Base-by-base conservation (phyloP, 139 green algal genomes). In the Tetratostichococcus sp. region DNA sequence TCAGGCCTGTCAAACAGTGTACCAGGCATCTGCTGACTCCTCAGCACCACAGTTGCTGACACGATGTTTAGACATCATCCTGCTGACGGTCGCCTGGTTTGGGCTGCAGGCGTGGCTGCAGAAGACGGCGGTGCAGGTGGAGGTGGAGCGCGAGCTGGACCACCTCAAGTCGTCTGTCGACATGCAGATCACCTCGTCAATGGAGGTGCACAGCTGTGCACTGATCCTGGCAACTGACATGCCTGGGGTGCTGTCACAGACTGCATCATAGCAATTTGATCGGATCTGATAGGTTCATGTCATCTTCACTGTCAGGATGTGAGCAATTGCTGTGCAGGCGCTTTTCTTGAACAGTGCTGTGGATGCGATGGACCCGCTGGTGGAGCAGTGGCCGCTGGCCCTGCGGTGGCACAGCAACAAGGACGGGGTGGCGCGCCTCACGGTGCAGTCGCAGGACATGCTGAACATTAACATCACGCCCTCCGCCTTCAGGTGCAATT, bases 261-360 rank as follows among this genome's bases (percentile, higher is more conserved):
- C n/a, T n/a, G n/a, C n/a, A n/a, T n/a, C n/a, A n/a, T n/a, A n/a
- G n/a, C n/a, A n/a, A n/a, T n/a, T n/a, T n/a, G n/a, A n/a, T n/a
- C n/a, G n/a, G n/a, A n/a, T n/a, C n/a, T n/a, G n/a, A n/a, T n/a
- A n/a, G n/a, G n/a, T n/a, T n/a, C n/a, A n/a, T n/a, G n/a, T n/a
- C n/a, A n/a, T n/a, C n/a, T n/a, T n/a, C n/a, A n/a, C n/a, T n/a
- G n/a, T n/a, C n/a, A n/a, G n/a, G n/a, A n/a, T n/a, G n/a, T n/a
- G n/a, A n/a, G n/a, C n/a, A n/a, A n/a, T 62, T 62, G 14, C 26
- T 17, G 22, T 62, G 68, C 71, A 82, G 22, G 68, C 77, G 43
- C 59, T 42, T 32, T 87, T 85, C 42, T 43, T 84, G 26, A 87
- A 87, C 72, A 79, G 69, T 21, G 71, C 74, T 11, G 65, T 87